A percentile compares a stretch with the other conserved stretches of the same genome.
Evolutionary conservation across 768 basidiomycete genomes (phyloP).

Genomic region (Phylloporus sp.): DNA sequence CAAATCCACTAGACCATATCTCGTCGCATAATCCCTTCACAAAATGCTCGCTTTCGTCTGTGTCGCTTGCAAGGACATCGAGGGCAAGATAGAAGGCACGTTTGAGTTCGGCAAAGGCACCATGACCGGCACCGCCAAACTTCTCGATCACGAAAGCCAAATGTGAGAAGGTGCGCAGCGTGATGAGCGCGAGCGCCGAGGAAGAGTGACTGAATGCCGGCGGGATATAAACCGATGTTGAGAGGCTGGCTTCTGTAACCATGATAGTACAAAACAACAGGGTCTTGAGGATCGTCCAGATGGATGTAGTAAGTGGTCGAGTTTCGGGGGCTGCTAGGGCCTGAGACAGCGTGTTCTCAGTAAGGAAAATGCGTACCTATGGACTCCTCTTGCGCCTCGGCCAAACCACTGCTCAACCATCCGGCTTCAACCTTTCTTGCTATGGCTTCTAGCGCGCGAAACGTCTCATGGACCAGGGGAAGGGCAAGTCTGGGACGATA

Average conservation of each 20-base stretch:
- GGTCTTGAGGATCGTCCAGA: slow-evolving; percentile 72
- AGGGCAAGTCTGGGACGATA: slow-evolving; percentile 30
- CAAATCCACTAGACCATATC: slow-evolving; percentile 23
- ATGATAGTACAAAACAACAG: slow-evolving; percentile 71
- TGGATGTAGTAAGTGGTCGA: slow-evolving; percentile 41
- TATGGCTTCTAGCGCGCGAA: slow-evolving; percentile 31
- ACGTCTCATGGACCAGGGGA: slow-evolving; percentile 26
- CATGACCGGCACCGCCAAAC: slow-evolving; percentile 61
- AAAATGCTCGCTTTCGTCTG: slow-evolving; percentile 35
- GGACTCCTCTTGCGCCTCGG: slow-evolving; percentile 17
- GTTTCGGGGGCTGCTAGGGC: slow-evolving; percentile 38
- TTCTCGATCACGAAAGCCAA: slow-evolving; percentile 75
- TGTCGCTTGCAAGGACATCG: slow-evolving; percentile 57
- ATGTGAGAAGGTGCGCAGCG: slow-evolving; percentile 57
- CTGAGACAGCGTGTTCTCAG: slow-evolving; percentile 3
- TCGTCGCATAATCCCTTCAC: slow-evolving; percentile 36
- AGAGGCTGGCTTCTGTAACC: slow-evolving; percentile 61
- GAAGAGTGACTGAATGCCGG: slow-evolving; percentile 38
- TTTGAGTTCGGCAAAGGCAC: slow-evolving; percentile 68
- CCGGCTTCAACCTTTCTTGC: slow-evolving; percentile 43
- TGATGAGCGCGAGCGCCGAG: slow-evolving; percentile 48
- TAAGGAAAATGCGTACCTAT: slow-evolving; percentile 35
- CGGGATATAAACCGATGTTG: slow-evolving; percentile 49
- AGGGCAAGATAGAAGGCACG: slow-evolving; percentile 73
- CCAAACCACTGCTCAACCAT: slow-evolving; percentile 43